A percentile compares a stretch with the other conserved stretches of the same genome.
Evolutionary conservation across 139 green algal genomes (phyloP).

Genomic region (Gonium pectorale): DNA sequence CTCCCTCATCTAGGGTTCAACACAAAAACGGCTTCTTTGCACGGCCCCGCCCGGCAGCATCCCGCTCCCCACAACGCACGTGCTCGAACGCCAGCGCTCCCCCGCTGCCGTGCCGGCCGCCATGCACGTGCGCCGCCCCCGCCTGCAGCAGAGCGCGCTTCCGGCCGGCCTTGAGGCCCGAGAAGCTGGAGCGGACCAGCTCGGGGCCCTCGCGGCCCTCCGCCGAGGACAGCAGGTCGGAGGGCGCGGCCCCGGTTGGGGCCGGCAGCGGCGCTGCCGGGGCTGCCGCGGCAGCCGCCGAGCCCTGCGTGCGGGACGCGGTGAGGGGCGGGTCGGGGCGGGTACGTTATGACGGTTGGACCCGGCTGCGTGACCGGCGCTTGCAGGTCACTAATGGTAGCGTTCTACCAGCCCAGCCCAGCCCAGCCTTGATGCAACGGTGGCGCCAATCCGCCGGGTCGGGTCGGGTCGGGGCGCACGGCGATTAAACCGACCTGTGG

Average conservation of each 20-base stretch:
- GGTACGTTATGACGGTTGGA: too few relatives aligned
- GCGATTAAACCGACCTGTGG: too few relatives aligned
- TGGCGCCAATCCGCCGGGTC: too few relatives aligned
- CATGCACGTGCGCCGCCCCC: not conserved
- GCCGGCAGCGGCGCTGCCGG: not conserved
- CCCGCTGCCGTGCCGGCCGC: not conserved
- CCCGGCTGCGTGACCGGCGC: too few relatives aligned
- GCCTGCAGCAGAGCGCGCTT: constrained; percentile 46
- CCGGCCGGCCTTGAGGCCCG: constrained; percentile 70
- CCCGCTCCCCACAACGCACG: not conserved
- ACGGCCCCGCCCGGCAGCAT: too few relatives aligned
- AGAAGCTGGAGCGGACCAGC: constrained; percentile 76
- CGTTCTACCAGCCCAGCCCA: too few relatives aligned
- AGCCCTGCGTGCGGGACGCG: not conserved
- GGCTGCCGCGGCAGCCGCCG: not conserved
- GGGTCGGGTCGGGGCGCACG: too few relatives aligned
- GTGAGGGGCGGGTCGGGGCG: too few relatives aligned
- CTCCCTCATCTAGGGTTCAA: too few relatives aligned
- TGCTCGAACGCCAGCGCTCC: constrained; percentile 29
- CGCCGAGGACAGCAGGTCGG: not conserved
- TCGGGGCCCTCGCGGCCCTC: not conserved
- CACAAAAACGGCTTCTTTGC: too few relatives aligned
- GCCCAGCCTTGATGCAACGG: too few relatives aligned
- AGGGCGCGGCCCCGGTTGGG: not conserved
- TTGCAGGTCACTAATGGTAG: too few relatives aligned